Percentiles rank a stretch among this genome's conserved stretches.
These are phyloP conservation scores for Pyrus hybrid DNA, from an alignment of 331 rosid species.

Conservation along the genomic window DNA sequence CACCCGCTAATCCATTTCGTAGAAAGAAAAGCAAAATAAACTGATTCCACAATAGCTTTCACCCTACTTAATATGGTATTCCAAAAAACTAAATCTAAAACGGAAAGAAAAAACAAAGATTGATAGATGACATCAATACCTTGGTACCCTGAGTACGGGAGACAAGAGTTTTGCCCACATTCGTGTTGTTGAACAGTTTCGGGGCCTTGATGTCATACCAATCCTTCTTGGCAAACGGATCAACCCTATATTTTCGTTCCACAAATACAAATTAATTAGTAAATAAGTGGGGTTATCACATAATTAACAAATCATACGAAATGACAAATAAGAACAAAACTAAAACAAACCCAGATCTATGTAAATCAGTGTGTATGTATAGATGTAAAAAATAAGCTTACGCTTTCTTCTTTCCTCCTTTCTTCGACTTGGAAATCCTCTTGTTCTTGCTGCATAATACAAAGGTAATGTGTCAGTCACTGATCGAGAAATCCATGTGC, in stretches of 20 bases:
- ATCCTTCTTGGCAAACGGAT: constrained; percentile 96
- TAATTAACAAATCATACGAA: background rate
- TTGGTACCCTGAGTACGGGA: constrained; percentile 94
- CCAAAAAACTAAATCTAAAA: too few species aligned
- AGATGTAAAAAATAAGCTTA: constrained; percentile 15
- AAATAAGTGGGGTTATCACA: too few species aligned
- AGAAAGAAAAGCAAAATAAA: too few species aligned
- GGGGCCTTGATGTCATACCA: constrained; percentile 93
- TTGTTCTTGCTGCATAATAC: constrained; percentile 61
- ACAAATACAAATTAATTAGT: background rate
- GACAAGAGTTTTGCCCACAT: constrained; percentile 85
- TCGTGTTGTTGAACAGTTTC: constrained; percentile 45
- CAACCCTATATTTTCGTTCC: constrained; percentile 31
- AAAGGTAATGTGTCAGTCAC: background rate
- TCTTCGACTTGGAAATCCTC: constrained; percentile 93
- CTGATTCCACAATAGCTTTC: too few species aligned
- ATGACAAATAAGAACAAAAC: background rate
- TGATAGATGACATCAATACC: constrained; percentile 24
- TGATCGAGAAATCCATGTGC: background rate
- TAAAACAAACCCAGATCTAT: background rate
- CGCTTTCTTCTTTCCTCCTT: constrained; percentile 99
- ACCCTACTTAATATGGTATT: too few species aligned
- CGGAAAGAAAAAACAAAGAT: background rate
- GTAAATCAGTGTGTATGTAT: background rate
- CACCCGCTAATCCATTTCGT: too few species aligned